These are phyloP conservation scores for Aspergillus fischeri DNA, from an alignment of 2,329 filamentous ascomycete genomes.

Conservation along the genomic window DNA sequence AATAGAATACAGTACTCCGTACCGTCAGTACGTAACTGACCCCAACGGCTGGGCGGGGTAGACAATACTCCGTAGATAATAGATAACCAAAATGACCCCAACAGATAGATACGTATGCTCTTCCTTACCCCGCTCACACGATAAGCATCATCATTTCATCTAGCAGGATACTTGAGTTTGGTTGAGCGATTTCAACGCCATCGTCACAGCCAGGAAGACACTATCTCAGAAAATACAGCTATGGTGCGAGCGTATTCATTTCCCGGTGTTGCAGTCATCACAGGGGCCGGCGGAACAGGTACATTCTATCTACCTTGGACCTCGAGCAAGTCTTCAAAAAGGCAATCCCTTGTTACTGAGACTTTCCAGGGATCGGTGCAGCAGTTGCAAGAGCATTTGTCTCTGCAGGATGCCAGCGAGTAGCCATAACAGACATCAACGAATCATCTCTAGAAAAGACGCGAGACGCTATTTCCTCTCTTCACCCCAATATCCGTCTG, in stretches of 20 bases:
- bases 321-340: neutral
- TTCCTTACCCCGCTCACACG: neutral
- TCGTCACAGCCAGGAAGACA: neutral
- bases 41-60: neutral
- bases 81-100: neutral
- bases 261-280: conserved; percentile 46
- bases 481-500: conserved; percentile 35
- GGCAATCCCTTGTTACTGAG: too few species aligned
- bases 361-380: conserved; percentile 50
- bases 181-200: neutral
- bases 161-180: neutral
- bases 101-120: neutral
- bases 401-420: conserved; percentile 46
- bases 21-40: neutral
- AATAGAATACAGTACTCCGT: neutral
- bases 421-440: conserved; percentile 54
- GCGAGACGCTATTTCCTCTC: conserved; percentile 19
- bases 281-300: conserved; percentile 49
- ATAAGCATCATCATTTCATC: neutral
- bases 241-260: conserved; percentile 23
- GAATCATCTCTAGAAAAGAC: conserved; percentile 34
- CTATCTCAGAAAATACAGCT: neutral
- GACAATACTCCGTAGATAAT: neutral
- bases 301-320: conserved; percentile 1
- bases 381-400: conserved; percentile 52